phyloP scores from a whole-genome alignment of 2,329 filamentous ascomycete species.

The Trichoderma koningii region DNA sequence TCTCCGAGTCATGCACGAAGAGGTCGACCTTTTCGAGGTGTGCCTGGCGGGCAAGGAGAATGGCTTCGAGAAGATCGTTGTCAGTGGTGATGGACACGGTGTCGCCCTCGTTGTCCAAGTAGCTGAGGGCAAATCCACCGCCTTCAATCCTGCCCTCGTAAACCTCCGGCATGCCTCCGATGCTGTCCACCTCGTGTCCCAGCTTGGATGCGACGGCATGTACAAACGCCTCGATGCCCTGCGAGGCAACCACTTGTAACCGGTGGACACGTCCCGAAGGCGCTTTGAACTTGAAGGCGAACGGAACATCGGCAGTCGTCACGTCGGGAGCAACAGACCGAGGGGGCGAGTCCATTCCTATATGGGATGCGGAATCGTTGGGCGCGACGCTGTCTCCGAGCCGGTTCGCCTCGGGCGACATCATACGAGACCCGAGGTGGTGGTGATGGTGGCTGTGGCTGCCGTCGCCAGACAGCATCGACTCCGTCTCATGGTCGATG shows the following conservation, averaged over 20 bases:
- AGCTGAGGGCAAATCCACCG: constrained; percentile 87
- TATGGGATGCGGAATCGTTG: constrained; percentile 91
- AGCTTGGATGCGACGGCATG: constrained; percentile 79
- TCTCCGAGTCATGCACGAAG: constrained; percentile 90
- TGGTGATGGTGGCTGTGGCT: constrained; percentile 67
- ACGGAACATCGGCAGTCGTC: constrained; percentile 71
- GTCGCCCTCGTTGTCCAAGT: constrained; percentile 95
- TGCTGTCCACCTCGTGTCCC: constrained; percentile 75
- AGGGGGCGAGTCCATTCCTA: constrained; percentile 76
- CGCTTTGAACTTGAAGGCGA: constrained; percentile 99
- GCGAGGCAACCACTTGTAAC: constrained; percentile 77
- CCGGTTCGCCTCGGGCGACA: constrained; percentile 79
- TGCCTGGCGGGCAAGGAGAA: constrained; percentile 75
- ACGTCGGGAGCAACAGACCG: constrained; percentile 63
- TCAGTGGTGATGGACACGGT: constrained; percentile 96
- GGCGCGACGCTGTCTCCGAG: constrained; percentile 82
- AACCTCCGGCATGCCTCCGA: constrained; percentile 78
- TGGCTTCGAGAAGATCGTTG: constrained; percentile 87
- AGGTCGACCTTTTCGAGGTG: constrained; percentile 92
- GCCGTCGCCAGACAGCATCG: constrained; percentile 89
- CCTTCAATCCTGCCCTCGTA: constrained; percentile 77
- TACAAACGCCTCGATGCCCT: constrained; percentile 80
- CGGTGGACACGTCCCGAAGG: constrained; percentile 93
- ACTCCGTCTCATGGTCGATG: constrained; percentile 91
- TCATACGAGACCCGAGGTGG: constrained; percentile 68